Evolutionary conservation across 305 asterid genomes (phyloP).

Genomic region (Fraxinus baroniana): DNA sequence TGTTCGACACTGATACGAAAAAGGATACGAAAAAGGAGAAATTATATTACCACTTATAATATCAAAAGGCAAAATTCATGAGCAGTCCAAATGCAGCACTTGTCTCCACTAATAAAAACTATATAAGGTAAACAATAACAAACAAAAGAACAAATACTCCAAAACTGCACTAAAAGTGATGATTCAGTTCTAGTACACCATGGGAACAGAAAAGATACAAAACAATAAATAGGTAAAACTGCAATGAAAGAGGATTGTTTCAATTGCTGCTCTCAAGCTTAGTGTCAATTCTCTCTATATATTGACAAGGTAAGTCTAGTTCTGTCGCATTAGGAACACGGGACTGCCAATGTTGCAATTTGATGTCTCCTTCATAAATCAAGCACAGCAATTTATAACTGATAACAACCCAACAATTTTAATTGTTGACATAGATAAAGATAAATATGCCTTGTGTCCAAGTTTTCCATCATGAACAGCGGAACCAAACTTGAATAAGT

Average conservation of each 20-base stretch:
- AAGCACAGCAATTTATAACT: not conserved
- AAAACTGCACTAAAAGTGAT: not conserved
- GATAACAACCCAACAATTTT: not conserved
- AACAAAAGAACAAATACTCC: not conserved
- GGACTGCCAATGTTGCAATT: not conserved
- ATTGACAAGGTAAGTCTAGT: not conserved
- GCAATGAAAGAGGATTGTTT: not conserved
- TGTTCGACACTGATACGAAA: too few relatives aligned
- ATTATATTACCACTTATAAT: too few relatives aligned
- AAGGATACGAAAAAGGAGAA: too few relatives aligned
- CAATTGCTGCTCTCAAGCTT: not conserved
- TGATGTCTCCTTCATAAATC: not conserved
- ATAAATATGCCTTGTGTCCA: not conserved
- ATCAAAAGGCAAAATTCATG: not conserved
- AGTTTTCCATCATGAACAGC: not conserved
- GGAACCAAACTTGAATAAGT: not conserved
- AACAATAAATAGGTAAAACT: not conserved
- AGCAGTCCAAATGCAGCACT: conserved; percentile 2
- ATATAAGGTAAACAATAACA: not conserved
- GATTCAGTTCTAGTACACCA: not conserved
- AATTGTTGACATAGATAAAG: not conserved
- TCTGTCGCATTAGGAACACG: not conserved
- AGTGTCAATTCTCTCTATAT: not conserved
- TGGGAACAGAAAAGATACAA: not conserved
- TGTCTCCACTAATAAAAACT: conserved; percentile 2